These are phyloP conservation scores for Candida awuae DNA, from an alignment of 805 yeast species.

Conservation along the genomic window DNA sequence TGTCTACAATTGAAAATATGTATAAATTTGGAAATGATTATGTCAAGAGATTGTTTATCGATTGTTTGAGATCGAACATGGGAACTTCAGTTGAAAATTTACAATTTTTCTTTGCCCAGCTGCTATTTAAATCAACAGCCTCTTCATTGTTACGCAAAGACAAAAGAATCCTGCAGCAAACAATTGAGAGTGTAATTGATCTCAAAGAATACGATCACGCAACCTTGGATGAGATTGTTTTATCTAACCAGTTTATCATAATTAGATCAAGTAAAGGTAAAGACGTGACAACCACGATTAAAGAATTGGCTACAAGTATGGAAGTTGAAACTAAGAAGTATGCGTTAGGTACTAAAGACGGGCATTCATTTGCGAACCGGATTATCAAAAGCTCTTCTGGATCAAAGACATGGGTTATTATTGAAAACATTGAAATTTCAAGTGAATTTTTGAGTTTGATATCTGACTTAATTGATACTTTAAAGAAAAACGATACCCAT, in stretches of 20 bases:
- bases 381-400: constrained; percentile 40
- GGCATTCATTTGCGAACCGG: constrained; percentile 45
- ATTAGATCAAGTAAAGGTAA: constrained; percentile 52
- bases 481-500: constrained; percentile 15
- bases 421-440: constrained; percentile 79
- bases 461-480: constrained; percentile 36
- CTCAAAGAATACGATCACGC: no score
- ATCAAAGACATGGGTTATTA: constrained; percentile 60
- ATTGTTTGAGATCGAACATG: neutral
- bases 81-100: constrained; percentile 27
- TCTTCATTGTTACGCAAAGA: constrained; percentile 41
- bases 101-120: constrained; percentile 35
- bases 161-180: constrained; percentile 33
- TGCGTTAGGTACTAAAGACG: constrained; percentile 73
- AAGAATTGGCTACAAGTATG: constrained; percentile 31
- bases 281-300: constrained; percentile 57
- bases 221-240: constrained; percentile 23
- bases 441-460: constrained; percentile 51
- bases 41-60: no score
- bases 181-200: constrained; percentile 22
- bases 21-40: constrained; percentile 40
- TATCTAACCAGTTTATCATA: constrained; percentile 34
- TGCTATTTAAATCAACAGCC: constrained; percentile 38
- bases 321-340: constrained; percentile 33
- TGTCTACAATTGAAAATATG: constrained; percentile 38